Evolutionary conservation across 345 rosid genomes (phyloP).

Genomic region (Sonneratia caseolaris): DNA sequence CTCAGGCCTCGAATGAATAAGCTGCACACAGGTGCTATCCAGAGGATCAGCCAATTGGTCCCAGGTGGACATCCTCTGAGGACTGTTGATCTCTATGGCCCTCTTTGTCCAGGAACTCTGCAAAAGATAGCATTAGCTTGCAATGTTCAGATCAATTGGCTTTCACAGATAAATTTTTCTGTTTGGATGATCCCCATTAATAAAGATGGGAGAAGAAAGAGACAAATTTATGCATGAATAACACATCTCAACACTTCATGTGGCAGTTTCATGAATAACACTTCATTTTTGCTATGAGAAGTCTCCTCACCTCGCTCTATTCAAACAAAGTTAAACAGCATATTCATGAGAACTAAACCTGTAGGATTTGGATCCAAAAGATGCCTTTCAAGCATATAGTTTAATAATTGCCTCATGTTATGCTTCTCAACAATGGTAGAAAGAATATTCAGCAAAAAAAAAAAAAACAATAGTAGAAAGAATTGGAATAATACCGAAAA

Average conservation of each 20-base stretch:
- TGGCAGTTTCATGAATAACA: background rate
- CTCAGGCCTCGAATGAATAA: constrained; percentile 25
- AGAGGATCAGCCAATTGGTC: constrained; percentile 25
- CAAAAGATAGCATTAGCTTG: constrained; percentile 3
- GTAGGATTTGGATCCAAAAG: background rate
- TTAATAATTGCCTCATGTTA: background rate
- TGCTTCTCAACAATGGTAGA: background rate
- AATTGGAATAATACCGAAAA: no score
- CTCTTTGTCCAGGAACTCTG: constrained; percentile 43
- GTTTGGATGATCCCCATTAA: background rate
- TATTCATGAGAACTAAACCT: background rate
- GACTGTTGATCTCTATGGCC: constrained; percentile 30
- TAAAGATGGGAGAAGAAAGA: background rate
- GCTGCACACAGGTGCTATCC: constrained; percentile 31
- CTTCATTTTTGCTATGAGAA: background rate
- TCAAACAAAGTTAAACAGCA: background rate
- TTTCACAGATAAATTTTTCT: background rate
- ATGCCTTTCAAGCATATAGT: background rate
- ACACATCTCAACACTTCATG: background rate
- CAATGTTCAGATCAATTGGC: background rate
- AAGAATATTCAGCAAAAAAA: background rate
- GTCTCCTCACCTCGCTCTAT: background rate
- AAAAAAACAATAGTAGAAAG: no score
- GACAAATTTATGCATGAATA: background rate
- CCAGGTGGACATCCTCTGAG: constrained; percentile 17